These are phyloP conservation scores for Candolleomyces aberdarensis DNA, from an alignment of 768 basidiomycete species.

Conservation along the genomic window DNA sequence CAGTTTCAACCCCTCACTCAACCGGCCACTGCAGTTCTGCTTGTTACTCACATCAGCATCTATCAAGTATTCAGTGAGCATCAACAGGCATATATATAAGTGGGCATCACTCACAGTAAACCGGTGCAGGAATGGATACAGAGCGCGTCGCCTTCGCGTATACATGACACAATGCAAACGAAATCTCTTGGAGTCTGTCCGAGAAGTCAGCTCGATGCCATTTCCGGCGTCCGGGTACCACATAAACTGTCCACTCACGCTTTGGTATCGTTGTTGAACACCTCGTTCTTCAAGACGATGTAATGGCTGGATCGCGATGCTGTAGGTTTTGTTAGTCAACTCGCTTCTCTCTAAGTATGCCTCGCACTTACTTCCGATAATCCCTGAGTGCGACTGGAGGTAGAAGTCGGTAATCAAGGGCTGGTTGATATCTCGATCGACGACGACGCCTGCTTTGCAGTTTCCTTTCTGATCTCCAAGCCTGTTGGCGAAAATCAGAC, in stretches of 20 bases:
- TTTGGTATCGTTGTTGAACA: conserved; percentile 8
- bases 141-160: conserved; percentile 30
- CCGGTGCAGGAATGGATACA: conserved; percentile 29
- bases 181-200: conserved; percentile 20
- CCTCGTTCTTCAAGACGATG: conserved; percentile 22
- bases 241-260: background rate
- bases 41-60: conserved; percentile 9
- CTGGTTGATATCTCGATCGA: conserved; percentile 37
- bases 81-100: background rate
- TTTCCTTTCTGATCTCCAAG: conserved; percentile 40
- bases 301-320: conserved; percentile 26
- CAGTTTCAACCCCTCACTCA: background rate
- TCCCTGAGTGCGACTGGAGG: conserved; percentile 52
- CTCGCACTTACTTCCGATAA: conserved; percentile 47
- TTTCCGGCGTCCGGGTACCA: background rate
- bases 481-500: background rate
- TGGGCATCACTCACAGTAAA: conserved; percentile 24
- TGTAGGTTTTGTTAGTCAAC: background rate
- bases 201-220: background rate
- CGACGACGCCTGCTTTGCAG: conserved; percentile 49
- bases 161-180: conserved; percentile 21
- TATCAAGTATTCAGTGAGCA: background rate
- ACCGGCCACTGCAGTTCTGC: background rate
- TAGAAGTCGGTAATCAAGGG: conserved; percentile 51
- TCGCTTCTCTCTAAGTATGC: background rate